A percentile compares a stretch with the other conserved stretches of the same genome.
Conservation (phyloP, 2,329 filamentous ascomycete species). For the Diaporthe capsici region DNA sequence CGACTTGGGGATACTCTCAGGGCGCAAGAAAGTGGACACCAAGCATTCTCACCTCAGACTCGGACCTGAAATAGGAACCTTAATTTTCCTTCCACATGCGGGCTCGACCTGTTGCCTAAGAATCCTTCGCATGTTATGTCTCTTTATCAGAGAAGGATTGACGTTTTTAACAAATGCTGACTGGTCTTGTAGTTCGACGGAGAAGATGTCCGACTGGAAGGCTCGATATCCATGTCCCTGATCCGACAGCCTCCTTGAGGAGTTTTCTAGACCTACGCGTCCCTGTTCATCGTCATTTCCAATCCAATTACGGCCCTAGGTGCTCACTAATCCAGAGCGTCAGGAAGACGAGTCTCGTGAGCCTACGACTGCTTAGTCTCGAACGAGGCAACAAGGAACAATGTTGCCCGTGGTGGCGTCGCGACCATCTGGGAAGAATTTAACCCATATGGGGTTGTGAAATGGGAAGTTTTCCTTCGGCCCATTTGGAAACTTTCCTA, state of each 20-base stretch:
- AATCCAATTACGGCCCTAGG: no score
- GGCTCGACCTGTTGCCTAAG: background rate
- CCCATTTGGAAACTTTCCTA: no score
- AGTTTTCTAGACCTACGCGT: no score
- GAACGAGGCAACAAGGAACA: no score
- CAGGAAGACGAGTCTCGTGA: no score
- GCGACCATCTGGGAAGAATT: background rate
- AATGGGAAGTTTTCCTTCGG: background rate
- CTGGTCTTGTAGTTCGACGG: background rate
- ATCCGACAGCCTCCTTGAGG: background rate
- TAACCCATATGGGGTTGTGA: background rate
- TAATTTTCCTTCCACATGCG: conserved; percentile 15
- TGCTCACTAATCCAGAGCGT: no score
- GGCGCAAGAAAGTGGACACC: background rate
- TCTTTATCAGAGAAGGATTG: background rate
- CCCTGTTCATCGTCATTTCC: no score
- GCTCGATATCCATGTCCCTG: background rate
- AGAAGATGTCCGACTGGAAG: background rate
- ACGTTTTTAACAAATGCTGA: background rate
- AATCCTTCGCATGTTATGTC: background rate
- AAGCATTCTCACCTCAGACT: conserved; percentile 21
- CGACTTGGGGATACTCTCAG: background rate
- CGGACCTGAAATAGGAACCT: background rate
- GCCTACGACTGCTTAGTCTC: no score
- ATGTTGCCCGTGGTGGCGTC: no score